Evolutionary conservation across 345 rosid genomes (phyloP), one percentile per base, ranked within the genome.

Genomic region (Sisymbrium altissimum): DNA sequence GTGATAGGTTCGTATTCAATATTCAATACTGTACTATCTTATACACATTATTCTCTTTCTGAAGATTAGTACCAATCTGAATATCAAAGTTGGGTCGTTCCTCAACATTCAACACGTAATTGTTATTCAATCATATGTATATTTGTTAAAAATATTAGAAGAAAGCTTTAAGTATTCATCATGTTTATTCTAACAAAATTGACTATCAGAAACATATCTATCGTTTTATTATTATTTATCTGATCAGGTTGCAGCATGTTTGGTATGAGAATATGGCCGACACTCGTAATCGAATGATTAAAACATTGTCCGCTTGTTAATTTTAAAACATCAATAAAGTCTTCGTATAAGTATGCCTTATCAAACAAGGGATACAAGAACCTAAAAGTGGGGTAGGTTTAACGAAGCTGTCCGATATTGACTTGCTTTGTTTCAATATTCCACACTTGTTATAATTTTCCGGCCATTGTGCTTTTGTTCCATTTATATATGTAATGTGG

Each of bases 251-350:
- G 63, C 27, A 41, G 25, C 17, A 46, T 46, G 60, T 66, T 66
- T 66, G 72, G 72, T 74, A 66, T 18, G 72, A 46, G 66, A 73
- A 66, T 73, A 57, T 57, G 78, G 66, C 72, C 60, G 78, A 74
- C 78, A 74, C 43, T 27, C 18, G 33, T 13, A 19, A 36, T 66
- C 61, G 58, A 57, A 66, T 48, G 54, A 58, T 66, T 74, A 58
- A 48, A 57, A 66, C 35, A 55, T 21, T 73, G 71, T 65, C 66
- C 8, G 50, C 41, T 55, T 73, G 71, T 33, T 32, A 11, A 41
- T 52, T 30, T 21, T 1, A 54, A 54, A 73, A 44, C 40, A 64
- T 64, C 21, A 5, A 25, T 33, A 8, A 54, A 64, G 49, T 44
- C 9, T 19, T 43, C 9, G 38, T 54, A n/a, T 14, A 66, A 66